phyloP scores from a whole-genome alignment of 2,329 filamentous ascomycete species.

The Alternaria sp. region DNA sequence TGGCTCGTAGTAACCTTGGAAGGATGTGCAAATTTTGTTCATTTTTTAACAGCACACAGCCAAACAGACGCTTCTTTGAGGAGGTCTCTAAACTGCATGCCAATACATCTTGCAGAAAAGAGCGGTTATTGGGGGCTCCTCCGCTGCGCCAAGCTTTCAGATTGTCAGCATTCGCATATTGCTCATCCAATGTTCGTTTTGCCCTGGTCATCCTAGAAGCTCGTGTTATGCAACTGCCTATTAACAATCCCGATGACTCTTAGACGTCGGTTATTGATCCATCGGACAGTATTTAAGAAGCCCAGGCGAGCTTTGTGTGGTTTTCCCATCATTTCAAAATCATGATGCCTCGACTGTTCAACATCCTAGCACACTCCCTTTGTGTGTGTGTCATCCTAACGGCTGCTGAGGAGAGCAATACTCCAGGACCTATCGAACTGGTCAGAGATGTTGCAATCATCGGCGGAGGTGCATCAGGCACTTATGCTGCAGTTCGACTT shows the following conservation, averaged over 20 bases:
- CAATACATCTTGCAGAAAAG: not conserved
- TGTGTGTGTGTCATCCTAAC: not conserved
- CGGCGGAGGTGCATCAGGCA: constrained; percentile 56
- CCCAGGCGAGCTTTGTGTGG: not conserved
- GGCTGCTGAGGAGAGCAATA: not conserved
- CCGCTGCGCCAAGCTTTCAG: not conserved
- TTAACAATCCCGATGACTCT: not conserved
- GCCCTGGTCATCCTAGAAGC: not conserved
- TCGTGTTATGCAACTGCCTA: not conserved
- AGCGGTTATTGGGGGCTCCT: not conserved
- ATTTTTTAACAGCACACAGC: not conserved
- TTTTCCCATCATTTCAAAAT: not conserved
- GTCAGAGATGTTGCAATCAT: constrained; percentile 50
- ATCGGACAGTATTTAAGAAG: not conserved
- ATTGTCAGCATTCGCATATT: not conserved
- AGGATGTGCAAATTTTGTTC: not conserved
- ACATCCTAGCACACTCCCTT: not conserved
- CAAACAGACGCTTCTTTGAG: not conserved
- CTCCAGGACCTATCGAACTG: not conserved
- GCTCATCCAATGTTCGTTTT: not conserved
- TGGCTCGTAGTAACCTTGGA: too few relatives aligned
- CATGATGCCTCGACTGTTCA: not conserved
- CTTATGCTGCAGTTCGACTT: constrained; percentile 55
- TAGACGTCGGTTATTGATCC: not conserved
- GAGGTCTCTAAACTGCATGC: not conserved